phyloP scores from a whole-genome alignment of 2,329 filamentous ascomycete species.

The Nemania serpens region DNA sequence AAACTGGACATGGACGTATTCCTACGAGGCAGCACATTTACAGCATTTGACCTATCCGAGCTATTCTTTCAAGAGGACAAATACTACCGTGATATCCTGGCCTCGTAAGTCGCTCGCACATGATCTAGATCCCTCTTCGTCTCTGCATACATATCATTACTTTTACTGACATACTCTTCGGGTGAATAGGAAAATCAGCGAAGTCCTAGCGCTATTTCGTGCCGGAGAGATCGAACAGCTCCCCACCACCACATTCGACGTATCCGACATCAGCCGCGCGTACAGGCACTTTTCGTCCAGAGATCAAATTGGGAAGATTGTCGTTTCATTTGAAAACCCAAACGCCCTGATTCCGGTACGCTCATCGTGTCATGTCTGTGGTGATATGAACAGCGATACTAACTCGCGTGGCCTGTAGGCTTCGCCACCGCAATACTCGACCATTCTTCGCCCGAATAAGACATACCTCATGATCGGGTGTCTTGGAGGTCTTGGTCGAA shows the following conservation, averaged over 20 bases:
- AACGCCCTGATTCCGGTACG: conserved; percentile 12
- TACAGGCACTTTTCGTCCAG: conserved; percentile 4
- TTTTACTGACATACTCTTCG: neutral
- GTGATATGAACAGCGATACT: neutral
- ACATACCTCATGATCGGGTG: neutral
- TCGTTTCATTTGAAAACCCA: conserved; percentile 1
- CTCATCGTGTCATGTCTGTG: conserved; percentile 2
- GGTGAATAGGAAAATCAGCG: neutral
- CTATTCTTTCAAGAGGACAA: neutral
- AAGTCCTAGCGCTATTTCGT: neutral
- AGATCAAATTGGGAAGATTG: conserved; percentile 10
- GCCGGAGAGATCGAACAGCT: neutral
- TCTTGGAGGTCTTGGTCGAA: neutral
- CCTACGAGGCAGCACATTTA: conserved; percentile 45
- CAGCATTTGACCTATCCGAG: conserved; percentile 25
- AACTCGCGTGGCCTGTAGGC: neutral
- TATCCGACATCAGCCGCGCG: neutral
- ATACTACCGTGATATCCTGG: neutral
- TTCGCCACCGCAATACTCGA: neutral
- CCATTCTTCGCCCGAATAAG: neutral
- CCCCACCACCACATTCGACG: neutral
- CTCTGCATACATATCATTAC: neutral
- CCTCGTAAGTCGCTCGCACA: too few relatives aligned
- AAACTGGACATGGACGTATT: conserved; percentile 33
- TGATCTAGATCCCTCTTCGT: too few relatives aligned